Percentiles rank a stretch among this genome's conserved stretches.
phyloP scores from a whole-genome alignment of 139 green algal species.

The Ettlia oleoabundans region DNA sequence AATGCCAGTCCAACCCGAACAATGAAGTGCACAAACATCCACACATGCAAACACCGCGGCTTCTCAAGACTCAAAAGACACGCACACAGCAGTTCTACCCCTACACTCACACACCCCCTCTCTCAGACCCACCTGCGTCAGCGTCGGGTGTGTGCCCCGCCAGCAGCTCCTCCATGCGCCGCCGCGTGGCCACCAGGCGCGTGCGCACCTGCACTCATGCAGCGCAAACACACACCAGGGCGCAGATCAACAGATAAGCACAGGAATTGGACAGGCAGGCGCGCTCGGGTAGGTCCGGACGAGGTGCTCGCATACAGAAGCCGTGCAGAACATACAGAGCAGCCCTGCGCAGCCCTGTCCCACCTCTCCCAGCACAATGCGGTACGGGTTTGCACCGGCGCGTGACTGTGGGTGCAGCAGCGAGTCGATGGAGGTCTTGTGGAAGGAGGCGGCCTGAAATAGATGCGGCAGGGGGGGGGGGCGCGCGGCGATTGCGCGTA shows the following conservation, averaged over 20 bases:
- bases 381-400: conserved; percentile 85
- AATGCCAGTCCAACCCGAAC: no score
- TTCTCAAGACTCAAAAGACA: no score
- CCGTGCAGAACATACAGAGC: no score
- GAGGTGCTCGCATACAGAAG: no score
- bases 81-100: no score
- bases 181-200: conserved; percentile 87
- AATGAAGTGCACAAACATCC: not conserved
- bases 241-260: no score
- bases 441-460: conserved; percentile 39
- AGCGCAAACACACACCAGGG: no score
- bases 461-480: not conserved
- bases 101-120: not conserved
- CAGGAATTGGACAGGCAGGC: no score
- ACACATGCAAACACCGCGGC: not conserved
- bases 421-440: conserved; percentile 60
- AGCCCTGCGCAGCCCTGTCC: no score
- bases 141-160: conserved; percentile 50
- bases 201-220: no score
- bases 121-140: conserved; percentile 31
- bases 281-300: no score
- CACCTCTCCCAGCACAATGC: conserved; percentile 89
- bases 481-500: no score
- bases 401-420: conserved; percentile 56
- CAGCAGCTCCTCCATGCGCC: conserved; percentile 86